Evolutionary conservation across 2,329 filamentous ascomycete species (phyloP), one percentile per base, ranked within the genome.

Genomic region (Eutypa lata): DNA sequence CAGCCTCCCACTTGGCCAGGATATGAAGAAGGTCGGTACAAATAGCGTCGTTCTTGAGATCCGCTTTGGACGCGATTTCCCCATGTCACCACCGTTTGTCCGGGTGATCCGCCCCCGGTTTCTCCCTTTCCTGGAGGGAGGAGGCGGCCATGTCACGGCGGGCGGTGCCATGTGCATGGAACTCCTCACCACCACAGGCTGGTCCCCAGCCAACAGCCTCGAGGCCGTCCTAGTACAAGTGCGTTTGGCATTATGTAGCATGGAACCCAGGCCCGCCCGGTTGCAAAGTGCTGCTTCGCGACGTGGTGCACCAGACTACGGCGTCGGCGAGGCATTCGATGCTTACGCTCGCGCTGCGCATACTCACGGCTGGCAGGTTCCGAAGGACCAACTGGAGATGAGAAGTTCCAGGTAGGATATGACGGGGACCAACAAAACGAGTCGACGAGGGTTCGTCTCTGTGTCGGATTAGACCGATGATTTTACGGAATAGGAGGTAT

Each of bases 101-200:
- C 86, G 92, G 7, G 84, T 96, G 16, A 80, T 96, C 50, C 83
- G 88, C 6, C 92, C 92, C 1, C 86, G 87, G 4, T 93, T 96
- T 68, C 68, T 93, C 19, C 77, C 83, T 2, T 93, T 93, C 64
- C 66, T 74, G 24, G 61, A 75, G 4, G 90, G 91, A 4, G 92
- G 91, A 19, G 92, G 92, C 22, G 91, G 91, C 0, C 90, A 96
- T 67, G 87, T 97, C 54, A 96, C 92, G 0, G 74, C 78, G 1
- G 92, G 92, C 22, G 92, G 92, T 1, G 89, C 91, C 1, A 83
- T 97, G 72, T 85, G 82, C 68, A 92, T 95, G 84, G 87, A 94
- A 69, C 77, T 94, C 4, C 77, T 96, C 56, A 96, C 91, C 1
- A 91, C 87, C 68, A 82, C 83, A 7, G 92, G 91, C 24, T 97